Evolutionary conservation across 768 basidiomycete species (phyloP).

Genomic region (Tricholomella constricta): DNA sequence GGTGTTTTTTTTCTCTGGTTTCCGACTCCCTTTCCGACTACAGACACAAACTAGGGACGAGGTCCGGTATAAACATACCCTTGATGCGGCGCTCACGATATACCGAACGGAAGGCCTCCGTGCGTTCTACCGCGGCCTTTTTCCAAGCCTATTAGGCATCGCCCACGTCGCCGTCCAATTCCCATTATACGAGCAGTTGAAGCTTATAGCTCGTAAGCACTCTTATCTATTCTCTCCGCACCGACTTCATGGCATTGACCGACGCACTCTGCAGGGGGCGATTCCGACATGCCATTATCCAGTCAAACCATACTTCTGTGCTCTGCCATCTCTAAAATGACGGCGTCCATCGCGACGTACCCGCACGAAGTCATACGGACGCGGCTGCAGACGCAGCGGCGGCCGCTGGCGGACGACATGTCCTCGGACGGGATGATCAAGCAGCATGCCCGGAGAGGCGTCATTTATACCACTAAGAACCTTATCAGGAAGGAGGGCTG

Average conservation of each 20-base stretch:
- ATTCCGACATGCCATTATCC: constrained; percentile 51
- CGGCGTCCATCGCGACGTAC: constrained; percentile 93
- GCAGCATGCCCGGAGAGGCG: constrained; percentile 57
- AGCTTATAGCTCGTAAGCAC: constrained; percentile 79
- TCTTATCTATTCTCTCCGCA: background rate
- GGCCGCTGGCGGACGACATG: constrained; percentile 59
- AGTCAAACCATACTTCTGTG: constrained; percentile 78
- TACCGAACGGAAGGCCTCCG: constrained; percentile 84
- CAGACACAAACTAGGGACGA: constrained; percentile 86
- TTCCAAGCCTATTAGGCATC: constrained; percentile 93
- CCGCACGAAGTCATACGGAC: constrained; percentile 99
- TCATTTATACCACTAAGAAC: constrained; percentile 70
- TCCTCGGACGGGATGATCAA: constrained; percentile 66
- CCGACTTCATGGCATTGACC: background rate
- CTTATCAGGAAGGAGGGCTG: constrained; percentile 85
- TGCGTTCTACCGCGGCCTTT: constrained; percentile 93
- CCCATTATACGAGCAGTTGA: constrained; percentile 93
- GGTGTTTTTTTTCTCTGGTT: too few species aligned
- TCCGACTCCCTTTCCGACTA: too few species aligned
- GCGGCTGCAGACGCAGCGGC: constrained; percentile 85
- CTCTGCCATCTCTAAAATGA: constrained; percentile 94
- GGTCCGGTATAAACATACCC: constrained; percentile 81
- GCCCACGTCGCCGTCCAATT: constrained; percentile 97
- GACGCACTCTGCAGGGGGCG: constrained; percentile 49
- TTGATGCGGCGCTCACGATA: constrained; percentile 88